Evolutionary conservation across 139 green algal species (phyloP), one percentile per base, ranked within the genome.

Genomic region (Edaphochlamys debaryana): DNA sequence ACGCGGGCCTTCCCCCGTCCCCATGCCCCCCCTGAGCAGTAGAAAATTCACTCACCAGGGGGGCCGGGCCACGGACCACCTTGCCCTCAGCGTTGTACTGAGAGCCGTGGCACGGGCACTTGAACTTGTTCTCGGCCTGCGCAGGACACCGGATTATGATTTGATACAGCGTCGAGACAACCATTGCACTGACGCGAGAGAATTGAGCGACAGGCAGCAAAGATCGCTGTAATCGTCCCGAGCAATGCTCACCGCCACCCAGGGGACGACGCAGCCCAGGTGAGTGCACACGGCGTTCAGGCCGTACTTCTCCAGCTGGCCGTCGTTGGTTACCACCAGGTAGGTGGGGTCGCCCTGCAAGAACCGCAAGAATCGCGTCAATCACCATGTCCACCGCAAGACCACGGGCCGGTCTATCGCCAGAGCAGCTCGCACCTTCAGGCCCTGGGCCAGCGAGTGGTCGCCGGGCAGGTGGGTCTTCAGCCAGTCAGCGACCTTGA

Each of bases 261-360:
- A 99, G 27, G 97, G 97, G n/a, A 99, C 97, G 69, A 99, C 97
- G 92, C 97, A 99, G 66, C 98, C 97, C 84, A 99, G 86, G 91
- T 99, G 98, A 41, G 98, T 99, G 98, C 98, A 99, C 69, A 99
- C 96, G 68, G 97, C 97, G 89, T 99, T 99, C 9, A 99, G 77
- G 80, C 98, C 98, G 85, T 94, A 99, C 50, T 95, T 95, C 88
- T 97, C 94, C 48, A 99, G 92, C 29, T 84, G 80, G 71, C 88
- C 86, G 11, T 98, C 89, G n/a, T 88, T 70, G 67, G 88, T 98
- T 36, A 99, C 96, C 56, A 99, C 93, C 48, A 99, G 91, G 95
- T 99, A 99, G 50, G 96, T 99, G 67, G 98, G 95, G 86, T 99
- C 98, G 70, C 95, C 94, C 95, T 97, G 89, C 67, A 90, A 32